A percentile compares a stretch with the other conserved stretches of the same genome.
phyloP scores from a whole-genome alignment of 192 early-diverging fungal genomes.

The Linderina pennispora region DNA sequence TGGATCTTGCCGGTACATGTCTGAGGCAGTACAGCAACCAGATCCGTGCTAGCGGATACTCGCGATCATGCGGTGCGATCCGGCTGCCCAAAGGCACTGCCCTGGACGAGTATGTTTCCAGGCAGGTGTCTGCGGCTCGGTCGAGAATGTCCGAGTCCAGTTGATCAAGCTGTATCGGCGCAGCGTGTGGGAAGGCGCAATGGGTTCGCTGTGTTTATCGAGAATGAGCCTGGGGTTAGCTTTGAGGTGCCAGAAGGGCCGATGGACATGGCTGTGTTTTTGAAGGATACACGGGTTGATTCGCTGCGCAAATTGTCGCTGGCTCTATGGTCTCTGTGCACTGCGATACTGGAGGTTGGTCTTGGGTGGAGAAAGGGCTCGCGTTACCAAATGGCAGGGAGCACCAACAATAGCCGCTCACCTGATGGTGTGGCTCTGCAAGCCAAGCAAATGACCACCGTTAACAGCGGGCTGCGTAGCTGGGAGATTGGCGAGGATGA shows the following conservation, averaged over 20 bases:
- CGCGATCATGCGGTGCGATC: conserved; percentile 20
- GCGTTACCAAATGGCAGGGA: neutral
- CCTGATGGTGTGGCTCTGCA: too few species aligned
- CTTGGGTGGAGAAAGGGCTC: conserved; percentile 9
- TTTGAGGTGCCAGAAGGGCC: neutral
- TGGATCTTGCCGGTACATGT: conserved; percentile 44
- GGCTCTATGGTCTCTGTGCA: conserved; percentile 25
- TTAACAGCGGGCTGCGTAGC: too few species aligned
- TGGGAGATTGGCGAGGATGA: too few species aligned
- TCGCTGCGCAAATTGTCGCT: conserved; percentile 23
- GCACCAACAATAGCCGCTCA: too few species aligned
- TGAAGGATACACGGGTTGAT: conserved; percentile 25
- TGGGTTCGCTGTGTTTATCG: conserved; percentile 23
- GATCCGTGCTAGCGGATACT: conserved; percentile 22
- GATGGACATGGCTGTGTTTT: conserved; percentile 7
- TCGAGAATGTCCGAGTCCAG: too few species aligned
- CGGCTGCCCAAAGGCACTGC: conserved; percentile 32
- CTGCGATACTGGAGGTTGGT: conserved; percentile 18
- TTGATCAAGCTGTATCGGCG: too few species aligned
- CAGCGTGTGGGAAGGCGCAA: neutral
- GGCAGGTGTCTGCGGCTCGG: too few species aligned
- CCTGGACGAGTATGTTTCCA: conserved; percentile 32
- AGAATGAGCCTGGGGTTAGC: conserved; percentile 22
- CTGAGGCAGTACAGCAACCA: conserved; percentile 40
- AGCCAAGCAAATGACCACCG: too few species aligned